Base-by-base conservation (phyloP, 805 yeast species). In the Wickerhamiella shivajii region DNA sequence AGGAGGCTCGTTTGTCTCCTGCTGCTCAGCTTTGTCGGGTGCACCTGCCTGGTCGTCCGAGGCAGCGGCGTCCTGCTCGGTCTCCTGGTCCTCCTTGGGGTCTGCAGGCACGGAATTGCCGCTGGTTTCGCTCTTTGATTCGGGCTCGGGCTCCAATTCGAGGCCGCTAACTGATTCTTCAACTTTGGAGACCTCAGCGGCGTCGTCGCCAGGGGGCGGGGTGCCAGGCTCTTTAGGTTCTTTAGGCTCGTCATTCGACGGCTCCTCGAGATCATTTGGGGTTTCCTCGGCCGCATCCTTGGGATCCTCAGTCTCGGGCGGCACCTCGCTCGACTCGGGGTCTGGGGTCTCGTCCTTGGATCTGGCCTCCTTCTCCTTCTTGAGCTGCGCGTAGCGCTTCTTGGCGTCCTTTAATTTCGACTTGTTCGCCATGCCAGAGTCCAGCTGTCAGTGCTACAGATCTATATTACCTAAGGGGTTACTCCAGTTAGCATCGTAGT, bases 371-470 rank as follows among this genome's bases (percentile, higher is more conserved):
- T 59, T 62, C 53, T 63, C 63, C 55, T 69, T 69, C 55, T 70
- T 77, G 61, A 77, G 56, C 46, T 75, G 80, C 39, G 77, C 84
- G 43, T 63, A 70, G 63, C 74, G 68, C 57, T 74, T 76, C 46
- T 77, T 67, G 4, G 87, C 90, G 2, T 76, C 77, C 42, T 75
- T 83, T 31, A 79, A 29, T 25, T 15, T 22, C 16, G 33, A 21
- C 24, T 14, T 22, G 18, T 16, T 26, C 18, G 17, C 18, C 8
- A 26, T 11, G 17, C 17, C 8, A 16, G 7, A 7, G n/a, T n/a
- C 14, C 26, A 6, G 11, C 14, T 15, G 14, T 24, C 11, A 24
- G 13, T 24, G 11, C 11, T 12, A 12, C 13, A 24, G 13, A 6
- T 12, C 12, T 24, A 24, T 15, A 12, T 11, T 24, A n/a, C 13